Evolutionary conservation across 2,329 filamentous ascomycete genomes (phyloP), one percentile per base, ranked within the genome.

Genomic region (Fonsecaea erecta): DNA sequence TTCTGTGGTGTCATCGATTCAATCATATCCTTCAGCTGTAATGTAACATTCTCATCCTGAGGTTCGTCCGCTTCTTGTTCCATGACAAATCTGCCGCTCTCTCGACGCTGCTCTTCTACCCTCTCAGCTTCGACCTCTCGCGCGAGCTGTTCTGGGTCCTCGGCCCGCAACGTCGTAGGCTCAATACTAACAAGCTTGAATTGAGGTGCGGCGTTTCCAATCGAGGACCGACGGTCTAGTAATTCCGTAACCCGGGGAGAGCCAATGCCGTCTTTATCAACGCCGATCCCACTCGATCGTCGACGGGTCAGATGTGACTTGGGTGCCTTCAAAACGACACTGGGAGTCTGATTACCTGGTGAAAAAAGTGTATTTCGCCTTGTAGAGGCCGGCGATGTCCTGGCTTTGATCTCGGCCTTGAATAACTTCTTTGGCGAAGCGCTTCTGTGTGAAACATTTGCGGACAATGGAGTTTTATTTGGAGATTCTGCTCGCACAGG

Each of bases 1-100:
- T 72, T 92, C 77, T 90, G 91, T 0, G 91, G 91, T 26, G 90
- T 92, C 68, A 94, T 81, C 63, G 86, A 90, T 66, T 90, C 84
- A 66, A 94, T 94, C 85, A 92, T 89, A 68, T 92, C 89, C 68
- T 86, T 90, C 51, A 94, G 78, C 67, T 87, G 91, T 37, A 88
- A 77, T 0, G 89, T 90, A 2, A 81, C 82, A 68, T 91, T 89
- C 53, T 82, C 84, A 35, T 88, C 85, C 37, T 84, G 83, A 30
- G 80, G 77, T 18, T 74, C 77, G 58, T 80, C 77, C 5, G 78
- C 81, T 70, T 85, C 84, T 34, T 83, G 80, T 71, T 86, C 82
- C 21, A 85, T 77, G 52, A 85, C 83, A 54, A 78, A 82, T n/a
- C 84, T 82, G 9, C 82, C 80, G 71, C 84, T 85, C 73, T 90